Evolutionary conservation across 352 stramenopile genomes (phyloP), one percentile per base, ranked within the genome.

Genomic region (Phytopythium boreale): DNA sequence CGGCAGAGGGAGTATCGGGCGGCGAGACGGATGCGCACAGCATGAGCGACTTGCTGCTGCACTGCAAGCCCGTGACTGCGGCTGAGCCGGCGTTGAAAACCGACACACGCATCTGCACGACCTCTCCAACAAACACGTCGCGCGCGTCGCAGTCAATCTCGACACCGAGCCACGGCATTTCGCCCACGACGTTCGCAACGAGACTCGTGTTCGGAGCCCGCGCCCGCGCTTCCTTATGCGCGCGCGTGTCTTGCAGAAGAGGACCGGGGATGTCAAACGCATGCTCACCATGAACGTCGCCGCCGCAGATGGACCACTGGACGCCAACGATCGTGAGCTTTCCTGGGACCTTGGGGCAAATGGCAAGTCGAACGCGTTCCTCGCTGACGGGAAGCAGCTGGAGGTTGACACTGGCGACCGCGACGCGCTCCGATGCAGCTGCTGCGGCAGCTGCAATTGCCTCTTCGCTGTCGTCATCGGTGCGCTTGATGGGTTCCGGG

Each of bases 101-200:
- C 43, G 61, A 71, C 43, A 90, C 56, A 4, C 87, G 72, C 59
- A 86, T 72, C 41, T 72, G 65, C 15, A 95, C 62, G 7, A 95
- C 67, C 46, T 95, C 84, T 9, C 82, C 83, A 22, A 88, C 72
- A 65, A 78, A 89, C 31, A 66, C 68, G 36, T 90, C 75, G 51
- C 43, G 61, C n/a, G 68, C 52, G 47, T 75, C 63, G 41, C 62
- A 67, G 53, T 88, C 69, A 17, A 93, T 58, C 61, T 85, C 79
- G 2, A 94, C 86, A 10, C 87, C 85, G 24, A 96, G 77, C 85
- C 85, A 96, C 26, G 87, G 85, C 87, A 94, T 93, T 2, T 73
- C 63, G 1, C 81, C 79, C 19, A 90, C 72, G 31, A 94, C 77
- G 61, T 87, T 88, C 0, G 84, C 87, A 31, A 89, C 74, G n/a